Evolutionary conservation across 2,329 filamentous ascomycete genomes (phyloP).

Genomic region (Fusarium oligoseptatum): DNA sequence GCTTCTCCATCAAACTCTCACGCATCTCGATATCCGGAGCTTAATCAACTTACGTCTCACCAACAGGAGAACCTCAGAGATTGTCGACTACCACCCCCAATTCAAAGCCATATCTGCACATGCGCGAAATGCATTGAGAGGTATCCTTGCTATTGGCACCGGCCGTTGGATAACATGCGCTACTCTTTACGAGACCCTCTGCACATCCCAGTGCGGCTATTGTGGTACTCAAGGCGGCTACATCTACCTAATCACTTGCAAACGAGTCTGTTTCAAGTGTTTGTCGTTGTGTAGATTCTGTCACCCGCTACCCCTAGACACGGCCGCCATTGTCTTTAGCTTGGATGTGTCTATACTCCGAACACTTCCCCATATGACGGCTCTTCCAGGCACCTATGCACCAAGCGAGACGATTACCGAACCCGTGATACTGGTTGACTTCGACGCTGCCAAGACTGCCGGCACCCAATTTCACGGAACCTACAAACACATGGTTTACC

Average conservation of each 20-base stretch:
- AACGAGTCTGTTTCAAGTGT: conserved; percentile 4
- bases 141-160: neutral
- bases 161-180: neutral
- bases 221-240: conserved; percentile 7
- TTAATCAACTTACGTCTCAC: neutral
- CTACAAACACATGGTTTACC: neutral
- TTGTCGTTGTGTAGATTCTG: neutral
- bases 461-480: neutral
- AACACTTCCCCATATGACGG: neutral
- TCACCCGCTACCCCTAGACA: neutral
- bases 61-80: neutral
- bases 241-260: conserved; percentile 21
- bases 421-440: neutral
- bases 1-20: neutral
- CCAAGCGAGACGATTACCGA: neutral
- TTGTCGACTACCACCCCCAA: neutral
- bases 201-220: neutral
- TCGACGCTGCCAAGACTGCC: neutral
- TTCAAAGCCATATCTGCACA: neutral
- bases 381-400: neutral
- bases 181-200: conserved; percentile 3
- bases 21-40: neutral
- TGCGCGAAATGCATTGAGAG: neutral
- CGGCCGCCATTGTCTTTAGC: neutral
- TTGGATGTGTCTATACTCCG: neutral